Conservation (phyloP, 2,329 filamentous ascomycete species). For the Colletotrichum somersetense region DNA sequence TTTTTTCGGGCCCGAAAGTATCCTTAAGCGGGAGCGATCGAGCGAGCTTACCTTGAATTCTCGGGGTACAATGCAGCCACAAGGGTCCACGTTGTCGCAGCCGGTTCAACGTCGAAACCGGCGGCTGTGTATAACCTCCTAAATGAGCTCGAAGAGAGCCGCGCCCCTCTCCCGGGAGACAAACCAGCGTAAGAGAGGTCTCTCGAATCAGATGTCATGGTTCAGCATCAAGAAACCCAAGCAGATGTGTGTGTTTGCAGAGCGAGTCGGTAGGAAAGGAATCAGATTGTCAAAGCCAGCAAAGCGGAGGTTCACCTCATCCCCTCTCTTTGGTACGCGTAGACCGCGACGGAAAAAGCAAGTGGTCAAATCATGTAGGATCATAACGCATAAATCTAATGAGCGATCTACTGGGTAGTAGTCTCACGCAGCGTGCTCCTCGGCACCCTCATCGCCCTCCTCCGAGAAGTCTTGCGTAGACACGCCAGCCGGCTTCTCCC, state of each 20-base stretch:
- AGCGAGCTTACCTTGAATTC: not conserved
- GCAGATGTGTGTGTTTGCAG: not conserved
- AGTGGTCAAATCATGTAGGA: not conserved
- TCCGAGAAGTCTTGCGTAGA: not conserved
- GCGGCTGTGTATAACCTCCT: not conserved
- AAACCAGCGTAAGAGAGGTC: not conserved
- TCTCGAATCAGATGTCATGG: not conserved
- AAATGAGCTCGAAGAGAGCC: not conserved
- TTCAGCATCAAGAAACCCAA: not conserved
- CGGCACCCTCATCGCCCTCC: not conserved
- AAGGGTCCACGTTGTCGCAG: not conserved
- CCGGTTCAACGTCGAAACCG: not conserved
- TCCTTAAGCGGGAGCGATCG: not conserved
- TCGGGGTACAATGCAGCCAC: not conserved
- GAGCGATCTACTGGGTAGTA: not conserved
- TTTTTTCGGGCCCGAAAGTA: not conserved
- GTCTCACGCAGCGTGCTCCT: not conserved
- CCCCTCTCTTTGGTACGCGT: not conserved
- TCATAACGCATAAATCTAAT: slow-evolving; percentile 31
- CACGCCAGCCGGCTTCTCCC: slow-evolving; percentile 17
- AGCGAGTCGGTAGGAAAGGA: not conserved
- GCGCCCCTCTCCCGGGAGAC: too few relatives aligned
- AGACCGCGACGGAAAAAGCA: not conserved
- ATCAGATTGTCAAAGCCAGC: not conserved
- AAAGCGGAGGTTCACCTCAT: too few relatives aligned